Base-by-base conservation (phyloP, 169 alveolate genomes). In the Plasmodium malariae region DNA sequence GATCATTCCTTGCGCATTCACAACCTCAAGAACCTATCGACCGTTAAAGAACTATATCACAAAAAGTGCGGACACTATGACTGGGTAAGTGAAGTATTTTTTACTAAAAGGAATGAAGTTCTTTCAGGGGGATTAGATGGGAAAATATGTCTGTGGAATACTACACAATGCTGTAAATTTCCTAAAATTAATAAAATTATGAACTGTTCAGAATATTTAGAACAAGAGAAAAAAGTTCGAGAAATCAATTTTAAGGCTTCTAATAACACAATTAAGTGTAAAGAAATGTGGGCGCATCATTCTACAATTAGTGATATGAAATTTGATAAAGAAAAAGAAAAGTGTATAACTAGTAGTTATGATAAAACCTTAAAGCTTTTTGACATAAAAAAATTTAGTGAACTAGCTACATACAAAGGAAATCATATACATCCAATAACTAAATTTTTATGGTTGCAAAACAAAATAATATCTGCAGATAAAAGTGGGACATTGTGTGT, bases 41-140 rank as follows among this genome's bases (percentile, higher is more conserved):
- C 92, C 4, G 48, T 36, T 11, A 86, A 70, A 63, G 92, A 86
- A 70, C 51, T 86, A 17, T 86, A 86, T 73, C 92, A 86, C 57
- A 86, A 86, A 59, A 86, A 86, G 19, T 86, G 92, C 17, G 92
- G 92, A 3, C 92, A 86, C 37, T 69, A 28, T 62, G 92, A 86
- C 14, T 86, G 92, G 92, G 92, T 86, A 26, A 86, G 57, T 54
- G 26, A 86, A 59, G 92, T 86, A 32, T 86, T 86, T 49, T 86
- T 86, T 86, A 86, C 92, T 9, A 86, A 57, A 55, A 68, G 74
- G 48, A 86, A 86, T 86, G 92, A 86, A 86, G 54, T 86, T 28
- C 92, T 86, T 86, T 86, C 92, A 28, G 92, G 92, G 14, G 92
- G 92, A 3, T 54, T 86, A 34, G 92, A 86, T 86, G 92, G 92